Evolutionary conservation across 257 asterid genomes (phyloP), one percentile per base, ranked within the genome.

Genomic region (Plantago major): DNA sequence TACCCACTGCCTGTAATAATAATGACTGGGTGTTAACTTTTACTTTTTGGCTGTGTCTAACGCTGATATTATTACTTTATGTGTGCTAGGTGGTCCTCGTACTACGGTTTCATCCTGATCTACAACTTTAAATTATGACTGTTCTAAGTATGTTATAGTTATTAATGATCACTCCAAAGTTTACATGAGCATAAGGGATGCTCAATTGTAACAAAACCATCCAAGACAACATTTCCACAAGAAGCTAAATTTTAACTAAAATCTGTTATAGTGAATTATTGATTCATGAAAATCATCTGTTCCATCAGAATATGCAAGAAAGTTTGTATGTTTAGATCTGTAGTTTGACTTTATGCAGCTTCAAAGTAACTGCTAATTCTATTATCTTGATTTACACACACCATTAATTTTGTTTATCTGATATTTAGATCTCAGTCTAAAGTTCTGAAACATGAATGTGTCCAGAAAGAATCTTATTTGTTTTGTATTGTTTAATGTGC

Each of bases 11-110:
- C 51, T 15, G 42, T 22, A 22, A 22, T 48, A 48, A 16, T 63
- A 49, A 46, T 15, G 71, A 58, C 51, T 59, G 3, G 40, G 52
- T 12, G 38, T 63, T 55, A 64, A 42, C 58, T 14, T 15, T 53
- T 18, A 13, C 26, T 22, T 22, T n/a, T 22, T 49, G 6, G 12
- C 11, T 61, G 28, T 58, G 46, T 46, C 37, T 55, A 49, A 11
- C 49, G 42, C 13, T 37, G 54, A 60, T 43, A 15, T 22, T 17
- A 22, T 63, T 42, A 4, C 16, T 40, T 57, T 22, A 33, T 14
- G 50, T 43, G 28, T 71, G 33, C 4, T 30, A 15, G n/a, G 17
- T 58, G 18, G 26, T 61, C 60, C 53, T 55, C 26, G 44, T 3
- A 17, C 60, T 43, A 57, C 54, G 19, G 46, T 49, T 40, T 11